Conservation (phyloP, 192 early-diverging fungal genomes). For the Geranomyces variabilis region DNA sequence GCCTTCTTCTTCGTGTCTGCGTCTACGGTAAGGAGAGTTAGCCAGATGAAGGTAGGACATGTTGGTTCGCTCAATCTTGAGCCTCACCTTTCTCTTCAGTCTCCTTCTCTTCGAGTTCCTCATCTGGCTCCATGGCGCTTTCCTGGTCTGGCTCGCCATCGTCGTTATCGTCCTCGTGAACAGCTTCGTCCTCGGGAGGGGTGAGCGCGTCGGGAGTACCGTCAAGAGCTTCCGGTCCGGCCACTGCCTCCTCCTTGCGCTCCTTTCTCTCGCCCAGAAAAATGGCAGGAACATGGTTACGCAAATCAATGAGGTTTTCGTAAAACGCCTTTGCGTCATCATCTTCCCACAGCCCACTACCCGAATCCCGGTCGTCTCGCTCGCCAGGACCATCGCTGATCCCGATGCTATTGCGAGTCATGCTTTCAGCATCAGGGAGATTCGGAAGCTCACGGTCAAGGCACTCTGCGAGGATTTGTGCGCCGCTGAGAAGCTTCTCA, state of each 20-base stretch:
- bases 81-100: slow-evolving; percentile 32
- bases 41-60: neutral
- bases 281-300: slow-evolving; percentile 78
- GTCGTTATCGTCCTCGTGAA: slow-evolving; percentile 23
- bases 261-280: slow-evolving; percentile 66
- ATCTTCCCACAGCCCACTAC: slow-evolving; percentile 79
- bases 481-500: slow-evolving; percentile 65
- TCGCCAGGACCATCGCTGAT: slow-evolving; percentile 34
- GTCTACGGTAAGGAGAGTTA: too few relatives aligned
- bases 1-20: slow-evolving; percentile 34
- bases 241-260: slow-evolving; percentile 15
- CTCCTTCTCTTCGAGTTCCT: slow-evolving; percentile 24
- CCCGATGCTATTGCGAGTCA: slow-evolving; percentile 39
- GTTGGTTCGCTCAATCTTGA: slow-evolving; percentile 12
- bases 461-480: slow-evolving; percentile 71
- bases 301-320: slow-evolving; percentile 80
- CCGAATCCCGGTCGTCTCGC: slow-evolving; percentile 21
- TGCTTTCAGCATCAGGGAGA: slow-evolving; percentile 73
- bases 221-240: neutral
- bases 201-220: neutral
- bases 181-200: slow-evolving; percentile 17
- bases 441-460: slow-evolving; percentile 76
- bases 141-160: neutral
- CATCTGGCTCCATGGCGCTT: slow-evolving; percentile 1
- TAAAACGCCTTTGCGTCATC: slow-evolving; percentile 92